phyloP scores from a whole-genome alignment of 306 rosid genomes.

The cucumber (Cucumis sativus) region DNA sequence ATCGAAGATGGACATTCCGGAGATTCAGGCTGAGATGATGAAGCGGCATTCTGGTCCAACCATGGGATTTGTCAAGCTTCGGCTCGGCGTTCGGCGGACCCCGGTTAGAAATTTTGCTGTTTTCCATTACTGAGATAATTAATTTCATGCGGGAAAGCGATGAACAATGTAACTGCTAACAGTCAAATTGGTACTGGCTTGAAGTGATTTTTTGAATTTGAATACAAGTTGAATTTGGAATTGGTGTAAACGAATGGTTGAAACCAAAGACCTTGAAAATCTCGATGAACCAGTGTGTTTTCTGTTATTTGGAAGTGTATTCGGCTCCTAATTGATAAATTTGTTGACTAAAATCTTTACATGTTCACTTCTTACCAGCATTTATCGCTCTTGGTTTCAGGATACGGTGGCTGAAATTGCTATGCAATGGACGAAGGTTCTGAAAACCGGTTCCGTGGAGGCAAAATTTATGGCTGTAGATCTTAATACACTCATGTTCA shows the following conservation, averaged over 20 bases:
- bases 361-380: neutral
- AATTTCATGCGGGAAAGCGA: neutral
- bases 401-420: slow-evolving; percentile 62
- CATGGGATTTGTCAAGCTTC: slow-evolving; percentile 82
- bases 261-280: neutral
- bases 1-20: slow-evolving; percentile 42
- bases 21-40: slow-evolving; percentile 70
- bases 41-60: slow-evolving; percentile 57
- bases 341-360: neutral
- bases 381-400: slow-evolving; percentile 20
- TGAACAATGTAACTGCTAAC: neutral
- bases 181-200: neutral
- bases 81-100: slow-evolving; percentile 43
- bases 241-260: neutral
- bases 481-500: slow-evolving; percentile 80
- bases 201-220: neutral
- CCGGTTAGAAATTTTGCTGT: slow-evolving; percentile 25
- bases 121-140: neutral
- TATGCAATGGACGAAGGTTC: slow-evolving; percentile 71
- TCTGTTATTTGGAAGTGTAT: neutral
- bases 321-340: neutral
- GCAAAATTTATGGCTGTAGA: slow-evolving; percentile 70
- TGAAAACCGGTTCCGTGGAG: slow-evolving; percentile 68
- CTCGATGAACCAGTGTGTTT: neutral
- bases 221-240: neutral